Base-by-base conservation (phyloP, 2,329 filamentous ascomycete genomes). In the Helminthosporium solani region DNA sequence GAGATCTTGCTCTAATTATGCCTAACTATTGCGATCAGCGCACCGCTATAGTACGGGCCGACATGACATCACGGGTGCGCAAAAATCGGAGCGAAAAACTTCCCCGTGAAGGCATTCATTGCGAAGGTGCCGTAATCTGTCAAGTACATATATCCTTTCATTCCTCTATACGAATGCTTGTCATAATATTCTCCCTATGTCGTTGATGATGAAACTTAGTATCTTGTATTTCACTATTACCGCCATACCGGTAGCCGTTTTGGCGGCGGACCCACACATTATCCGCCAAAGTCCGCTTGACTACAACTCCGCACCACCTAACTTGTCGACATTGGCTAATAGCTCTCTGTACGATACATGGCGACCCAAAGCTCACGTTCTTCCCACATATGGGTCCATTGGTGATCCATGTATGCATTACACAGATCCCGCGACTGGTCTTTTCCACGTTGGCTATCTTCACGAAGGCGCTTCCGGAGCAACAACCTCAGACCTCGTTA, bases 401-500 rank as follows among this genome's bases (percentile, higher is more conserved):
- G 73, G 71, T 28, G 73, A 75, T 45, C 73, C 72, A 9, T 74
- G 72, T 46, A 73, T 73, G 68, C 73, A 75, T 48, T 75, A 74
- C 54, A 73, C 70, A 3, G 73, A 76, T 44, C 70, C 73, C 2
- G 56, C 63, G 19, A 75, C 73, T 2, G 70, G 73, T 1, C 60
- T 73, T 19, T 75, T 75, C 49, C 73, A 76, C 19, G 66, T 76
- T 28, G 73, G 71, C 21, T 76, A 68, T 52, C 64, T 76, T n/a
- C 67, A 71, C 39, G 68, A 70, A 15, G 73, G 56, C 4, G 50
- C 54, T 35, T 57, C 54, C 1, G 52, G 56, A 16, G 54, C 54
- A 6, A 59, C 69, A 14, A 76, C 74, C 0, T 63, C 70, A 33
- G 71, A 77, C 40, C 58, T 77, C 15, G 66, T 75, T 12, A 73